Evolutionary conservation across 139 green algal species (phyloP).

Genomic region (Coccomyxa sp.): DNA sequence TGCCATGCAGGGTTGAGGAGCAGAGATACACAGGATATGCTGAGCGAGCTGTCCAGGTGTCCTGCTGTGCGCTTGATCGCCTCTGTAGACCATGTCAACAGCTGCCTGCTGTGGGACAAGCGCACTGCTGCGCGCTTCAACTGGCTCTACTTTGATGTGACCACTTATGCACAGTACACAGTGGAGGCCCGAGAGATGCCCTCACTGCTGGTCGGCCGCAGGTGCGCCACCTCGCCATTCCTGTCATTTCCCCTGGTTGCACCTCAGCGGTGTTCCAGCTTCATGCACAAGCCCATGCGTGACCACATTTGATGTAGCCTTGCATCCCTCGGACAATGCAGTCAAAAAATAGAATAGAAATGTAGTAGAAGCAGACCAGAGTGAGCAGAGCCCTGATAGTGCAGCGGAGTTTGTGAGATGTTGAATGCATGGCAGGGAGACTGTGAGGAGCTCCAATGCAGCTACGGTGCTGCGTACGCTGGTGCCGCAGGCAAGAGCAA

Average conservation of each 20-base stretch:
- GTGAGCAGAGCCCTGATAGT: no score
- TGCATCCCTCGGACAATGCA: no score
- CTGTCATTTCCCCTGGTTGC: background rate
- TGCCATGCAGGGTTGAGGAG: slow-evolving; percentile 38
- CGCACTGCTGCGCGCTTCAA: slow-evolving; percentile 38
- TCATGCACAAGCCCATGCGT: background rate
- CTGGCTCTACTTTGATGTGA: slow-evolving; percentile 69
- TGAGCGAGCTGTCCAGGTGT: slow-evolving; percentile 63
- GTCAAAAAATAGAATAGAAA: no score
- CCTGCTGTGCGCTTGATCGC: slow-evolving; percentile 65
- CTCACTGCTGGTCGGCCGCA: slow-evolving; percentile 39
- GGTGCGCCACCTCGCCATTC: background rate
- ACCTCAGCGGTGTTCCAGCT: background rate
- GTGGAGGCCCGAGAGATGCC: slow-evolving; percentile 34
- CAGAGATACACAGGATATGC: slow-evolving; percentile 48
- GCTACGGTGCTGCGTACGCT: slow-evolving; percentile 62
- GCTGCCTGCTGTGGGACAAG: slow-evolving; percentile 75
- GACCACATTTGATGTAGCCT: background rate
- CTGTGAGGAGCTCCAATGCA: slow-evolving; percentile 19
- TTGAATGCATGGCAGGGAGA: background rate
- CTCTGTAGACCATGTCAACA: slow-evolving; percentile 78
- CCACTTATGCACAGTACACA: slow-evolving; percentile 68
- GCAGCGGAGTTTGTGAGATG: no score
- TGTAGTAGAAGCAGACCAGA: no score
- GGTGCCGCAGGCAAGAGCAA: slow-evolving; percentile 51